Conservation (phyloP, 192 early-diverging fungal genomes). For the Umbelopsis sp. region DNA sequence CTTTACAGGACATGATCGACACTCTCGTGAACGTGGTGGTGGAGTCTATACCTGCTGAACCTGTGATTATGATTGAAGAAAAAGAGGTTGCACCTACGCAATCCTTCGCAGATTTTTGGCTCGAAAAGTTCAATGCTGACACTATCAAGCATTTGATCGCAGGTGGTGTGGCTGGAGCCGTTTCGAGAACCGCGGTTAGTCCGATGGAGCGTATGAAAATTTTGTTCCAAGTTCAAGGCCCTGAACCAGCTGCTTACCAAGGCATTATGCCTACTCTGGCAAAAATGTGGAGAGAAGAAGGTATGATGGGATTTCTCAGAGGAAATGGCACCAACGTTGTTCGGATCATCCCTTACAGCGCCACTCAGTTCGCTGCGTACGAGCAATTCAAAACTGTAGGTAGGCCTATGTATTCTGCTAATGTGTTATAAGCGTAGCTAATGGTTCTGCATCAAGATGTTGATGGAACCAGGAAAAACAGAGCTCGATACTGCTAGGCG, state of each 20-base stretch:
- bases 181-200: slow-evolving; percentile 78
- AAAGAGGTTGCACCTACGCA: not conserved
- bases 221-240: slow-evolving; percentile 78
- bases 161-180: slow-evolving; percentile 76
- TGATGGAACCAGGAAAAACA: slow-evolving; percentile 67
- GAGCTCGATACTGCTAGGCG: slow-evolving; percentile 74
- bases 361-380: slow-evolving; percentile 81
- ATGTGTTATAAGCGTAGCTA: no score
- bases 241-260: slow-evolving; percentile 62
- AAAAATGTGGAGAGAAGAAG: slow-evolving; percentile 82
- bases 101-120: slow-evolving; percentile 17
- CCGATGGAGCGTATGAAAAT: slow-evolving; percentile 87
- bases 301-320: slow-evolving; percentile 69
- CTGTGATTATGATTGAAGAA: not conserved
- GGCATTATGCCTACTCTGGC: slow-evolving; percentile 71
- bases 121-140: slow-evolving; percentile 44
- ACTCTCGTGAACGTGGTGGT: slow-evolving; percentile 3
- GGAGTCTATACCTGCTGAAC: slow-evolving; percentile 8
- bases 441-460: slow-evolving; percentile 27
- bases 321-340: slow-evolving; percentile 87
- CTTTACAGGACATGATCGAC: slow-evolving; percentile 21
- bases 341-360: slow-evolving; percentile 81
- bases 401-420: no score
- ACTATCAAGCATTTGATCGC: slow-evolving; percentile 76
- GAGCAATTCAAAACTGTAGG: slow-evolving; percentile 70